Percentiles rank a stretch among this genome's conserved stretches.
phyloP scores from a whole-genome alignment of 2,329 filamentous ascomycete genomes.

The Diplodia corticola region DNA sequence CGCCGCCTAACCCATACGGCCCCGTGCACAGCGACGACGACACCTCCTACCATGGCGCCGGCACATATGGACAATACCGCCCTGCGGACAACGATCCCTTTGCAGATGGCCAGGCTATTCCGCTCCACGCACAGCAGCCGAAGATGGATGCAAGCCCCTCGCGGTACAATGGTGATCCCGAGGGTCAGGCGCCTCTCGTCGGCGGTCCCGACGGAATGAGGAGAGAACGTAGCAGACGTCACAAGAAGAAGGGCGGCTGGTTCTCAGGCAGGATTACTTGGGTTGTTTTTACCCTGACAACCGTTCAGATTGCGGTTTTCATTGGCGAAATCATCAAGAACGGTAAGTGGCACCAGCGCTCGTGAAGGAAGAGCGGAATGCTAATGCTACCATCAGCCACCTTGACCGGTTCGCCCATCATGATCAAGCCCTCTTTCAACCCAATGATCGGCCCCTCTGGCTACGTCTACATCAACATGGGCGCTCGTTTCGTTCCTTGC shows the following conservation, averaged over 20 bases:
- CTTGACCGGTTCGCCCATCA: conserved; percentile 75
- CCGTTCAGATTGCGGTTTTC: conserved; percentile 80
- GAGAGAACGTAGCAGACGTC: conserved; percentile 28
- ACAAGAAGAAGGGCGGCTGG: conserved; percentile 51
- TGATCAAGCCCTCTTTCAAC: conserved; percentile 84
- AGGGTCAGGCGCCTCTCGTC: conserved; percentile 37
- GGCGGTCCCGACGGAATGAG: conserved; percentile 25
- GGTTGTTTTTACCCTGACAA: conserved; percentile 77
- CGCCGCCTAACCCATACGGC: conserved; percentile 51
- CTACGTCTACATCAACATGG: conserved; percentile 94
- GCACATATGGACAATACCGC: conserved; percentile 34
- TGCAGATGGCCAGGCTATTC: conserved; percentile 51
- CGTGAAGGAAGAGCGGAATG: background rate
- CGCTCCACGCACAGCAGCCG: conserved; percentile 42
- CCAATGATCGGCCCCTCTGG: conserved; percentile 95
- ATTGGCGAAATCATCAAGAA: conserved; percentile 85
- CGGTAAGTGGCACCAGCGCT: conserved; percentile 53
- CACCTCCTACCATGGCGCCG: conserved; percentile 58
- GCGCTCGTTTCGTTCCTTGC: conserved; percentile 85
- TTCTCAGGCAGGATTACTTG: conserved; percentile 67
- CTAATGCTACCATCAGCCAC: conserved; percentile 53
- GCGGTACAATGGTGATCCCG: conserved; percentile 43
- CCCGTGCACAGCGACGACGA: conserved; percentile 61
- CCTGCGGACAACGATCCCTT: conserved; percentile 52
- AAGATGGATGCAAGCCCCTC: conserved; percentile 42